Base-by-base conservation (phyloP, 2,329 filamentous ascomycete genomes). In the Pestalotiopsis sp. region DNA sequence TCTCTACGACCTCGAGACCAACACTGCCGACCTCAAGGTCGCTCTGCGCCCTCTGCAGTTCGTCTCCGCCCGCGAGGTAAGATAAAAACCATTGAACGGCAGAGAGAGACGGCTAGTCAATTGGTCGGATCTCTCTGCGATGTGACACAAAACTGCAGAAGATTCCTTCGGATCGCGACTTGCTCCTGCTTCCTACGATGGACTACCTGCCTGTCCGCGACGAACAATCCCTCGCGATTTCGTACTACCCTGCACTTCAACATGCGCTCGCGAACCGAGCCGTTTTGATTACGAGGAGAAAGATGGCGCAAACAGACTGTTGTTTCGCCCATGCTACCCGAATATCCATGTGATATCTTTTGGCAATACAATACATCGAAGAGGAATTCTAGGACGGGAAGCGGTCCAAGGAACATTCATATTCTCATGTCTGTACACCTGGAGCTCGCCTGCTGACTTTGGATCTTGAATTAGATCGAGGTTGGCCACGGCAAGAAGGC, bases 401-500 rank as follows among this genome's bases (percentile, higher is more conserved):
- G 89, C 89, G 89, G 89, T 91, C 89, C 89, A 91, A 85, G 87
- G 86, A 85, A 84, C 83, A 80, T 80, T 72, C 64, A 66, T 59
- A n/a, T 39, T 9, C 70, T 70, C 68, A 64, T 66, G 70, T 75
- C 65, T 74, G 76, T 81, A 35, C 79, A 88, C 87, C 86, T 89
- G 89, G 89, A 91, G 89, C 87, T 91, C 89, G 89, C 89, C 89
- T 89, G 89, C 89, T 91, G 88, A 91, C 87, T 90, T 86, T 85
- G 75, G 83, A 84, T 89, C 87, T 88, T 78, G 74, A 52, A 83
- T 80, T 86, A 99, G 96, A 96, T 99, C 89, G 96, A 99, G 90
- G 95, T 98, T 88, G 96, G 96, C 89, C 94, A 98, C 89, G 96
- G 96, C 91, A 97, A 97, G 91, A 99, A 98, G 92, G 96, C 96